These are phyloP conservation scores for Phellopilus nigrolimitatus DNA, from an alignment of 1,284 basidiomycete genomes.

Conservation along the genomic window DNA sequence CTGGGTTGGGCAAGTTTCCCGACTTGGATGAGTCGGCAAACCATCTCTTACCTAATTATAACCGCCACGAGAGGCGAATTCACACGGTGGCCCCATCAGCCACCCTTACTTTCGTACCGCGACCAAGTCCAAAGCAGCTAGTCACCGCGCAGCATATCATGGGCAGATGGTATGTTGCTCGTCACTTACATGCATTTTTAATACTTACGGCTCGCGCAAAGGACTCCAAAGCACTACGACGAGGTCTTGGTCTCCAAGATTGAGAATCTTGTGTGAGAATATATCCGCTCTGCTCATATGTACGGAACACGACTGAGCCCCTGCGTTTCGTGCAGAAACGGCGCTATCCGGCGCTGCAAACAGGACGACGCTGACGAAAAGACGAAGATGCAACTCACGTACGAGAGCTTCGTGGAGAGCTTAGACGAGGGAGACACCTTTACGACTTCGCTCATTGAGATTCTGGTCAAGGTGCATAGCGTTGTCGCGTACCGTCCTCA, in stretches of 20 bases:
- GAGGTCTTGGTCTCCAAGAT: constrained; percentile 65
- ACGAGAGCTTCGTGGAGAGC: constrained; percentile 65
- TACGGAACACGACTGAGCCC: constrained; percentile 7
- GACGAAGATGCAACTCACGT: constrained; percentile 52
- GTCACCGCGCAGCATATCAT: constrained; percentile 16
- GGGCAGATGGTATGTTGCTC: constrained; percentile 21
- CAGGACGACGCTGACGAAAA: constrained; percentile 41
- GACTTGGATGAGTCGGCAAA: too few species aligned
- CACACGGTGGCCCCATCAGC: constrained; percentile 5
- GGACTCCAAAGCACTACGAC: constrained; percentile 65
- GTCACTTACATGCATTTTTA: constrained; percentile 1
- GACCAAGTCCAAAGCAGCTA: neutral
- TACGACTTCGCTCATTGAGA: constrained; percentile 62
- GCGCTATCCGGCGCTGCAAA: constrained; percentile 56
- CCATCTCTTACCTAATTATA: too few species aligned
- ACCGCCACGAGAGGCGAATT: neutral
- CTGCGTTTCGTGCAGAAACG: constrained; percentile 40
- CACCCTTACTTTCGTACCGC: neutral
- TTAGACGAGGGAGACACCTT: constrained; percentile 71
- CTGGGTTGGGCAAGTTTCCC: too few species aligned
- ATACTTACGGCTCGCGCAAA: constrained; percentile 25
- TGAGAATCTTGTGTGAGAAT: constrained; percentile 55
- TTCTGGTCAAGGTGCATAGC: constrained; percentile 61
- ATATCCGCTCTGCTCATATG: neutral
- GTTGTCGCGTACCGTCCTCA: too few species aligned